Base-by-base conservation (phyloP, 768 basidiomycete genomes). In the Gloeophyllum trabeum region DNA sequence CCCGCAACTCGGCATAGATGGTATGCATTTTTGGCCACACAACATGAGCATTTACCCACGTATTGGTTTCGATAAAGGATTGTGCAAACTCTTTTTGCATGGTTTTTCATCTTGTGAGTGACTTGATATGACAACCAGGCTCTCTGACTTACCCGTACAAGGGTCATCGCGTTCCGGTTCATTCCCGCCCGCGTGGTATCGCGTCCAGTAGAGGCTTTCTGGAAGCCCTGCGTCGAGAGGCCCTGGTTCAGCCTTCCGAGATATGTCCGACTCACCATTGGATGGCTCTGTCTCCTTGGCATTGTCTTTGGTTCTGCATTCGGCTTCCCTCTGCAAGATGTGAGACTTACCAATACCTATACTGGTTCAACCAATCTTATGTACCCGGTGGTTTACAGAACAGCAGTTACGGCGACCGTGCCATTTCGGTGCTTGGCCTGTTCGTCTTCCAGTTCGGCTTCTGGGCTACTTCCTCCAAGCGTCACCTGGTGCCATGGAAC, bases 241-340 rank as follows among this genome's bases (percentile, higher is more conserved):
- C 90, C 88, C 4, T 91, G 76, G 69, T 81, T 76, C 59, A 66
- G 52, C 43, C 56, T 78, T n/a, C 64, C 65, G 6, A 71, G 73
- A 42, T 20, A 49, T n/a, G 47, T 69, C 42, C 71, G 87, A 14
- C 65, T 87, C 34, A 54, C 69, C 5, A 54, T 83, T 26, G 89
- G 90, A 39, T 89, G 85, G 84, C 55, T 86, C 19, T 76, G 74
- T 46, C 74, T 93, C 32, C 54, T 92, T 37, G 87, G 55, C 13
- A 76, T 90, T 43, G 66, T 90, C 37, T 82, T 93, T 45, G 90
- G 89, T 23, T 89, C 85, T 16, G 89, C 87, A 0, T 93, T 88
- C 56, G 89, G 89, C 6, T 85, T 89, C 63, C 62, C 67, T 20
- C 70, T 82, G 22, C 58, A 69, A 37, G 61, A 55, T 39, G 84